A percentile compares a stretch with the other conserved stretches of the same genome.
Conservation (phyloP, 352 stramenopile genomes). For the Elongisporangium undulatum region DNA sequence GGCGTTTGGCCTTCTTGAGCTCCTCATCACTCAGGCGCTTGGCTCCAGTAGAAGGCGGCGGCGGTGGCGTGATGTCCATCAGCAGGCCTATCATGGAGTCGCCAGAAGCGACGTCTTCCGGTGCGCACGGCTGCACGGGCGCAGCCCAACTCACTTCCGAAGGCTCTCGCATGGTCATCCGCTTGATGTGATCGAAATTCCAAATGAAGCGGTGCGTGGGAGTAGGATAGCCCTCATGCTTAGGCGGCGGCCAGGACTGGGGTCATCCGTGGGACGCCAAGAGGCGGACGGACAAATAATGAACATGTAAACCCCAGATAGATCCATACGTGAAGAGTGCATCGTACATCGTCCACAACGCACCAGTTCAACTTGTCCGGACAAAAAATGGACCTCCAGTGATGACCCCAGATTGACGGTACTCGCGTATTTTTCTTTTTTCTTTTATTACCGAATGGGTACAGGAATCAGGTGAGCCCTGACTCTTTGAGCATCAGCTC, state of each 20-base stretch:
- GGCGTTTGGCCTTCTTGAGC: background rate
- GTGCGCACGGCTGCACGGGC: background rate
- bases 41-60: background rate
- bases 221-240: background rate
- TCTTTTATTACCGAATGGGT: no score
- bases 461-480: background rate
- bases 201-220: background rate
- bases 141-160: background rate
- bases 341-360: no score
- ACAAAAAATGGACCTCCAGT: no score
- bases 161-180: background rate
- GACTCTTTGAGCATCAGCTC: slow-evolving; percentile 61
- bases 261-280: background rate
- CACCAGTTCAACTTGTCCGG: no score
- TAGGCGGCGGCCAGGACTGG: background rate
- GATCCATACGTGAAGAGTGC: no score
- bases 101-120: background rate
- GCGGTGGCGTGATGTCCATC: background rate
- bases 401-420: no score
- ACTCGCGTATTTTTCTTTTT: no score
- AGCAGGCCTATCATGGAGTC: background rate
- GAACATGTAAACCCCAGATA: no score
- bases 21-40: background rate
- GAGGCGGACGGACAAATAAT: no score
- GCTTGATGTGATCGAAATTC: background rate